Conservation (phyloP, 768 basidiomycete genomes). For the Megacollybia marginata region DNA sequence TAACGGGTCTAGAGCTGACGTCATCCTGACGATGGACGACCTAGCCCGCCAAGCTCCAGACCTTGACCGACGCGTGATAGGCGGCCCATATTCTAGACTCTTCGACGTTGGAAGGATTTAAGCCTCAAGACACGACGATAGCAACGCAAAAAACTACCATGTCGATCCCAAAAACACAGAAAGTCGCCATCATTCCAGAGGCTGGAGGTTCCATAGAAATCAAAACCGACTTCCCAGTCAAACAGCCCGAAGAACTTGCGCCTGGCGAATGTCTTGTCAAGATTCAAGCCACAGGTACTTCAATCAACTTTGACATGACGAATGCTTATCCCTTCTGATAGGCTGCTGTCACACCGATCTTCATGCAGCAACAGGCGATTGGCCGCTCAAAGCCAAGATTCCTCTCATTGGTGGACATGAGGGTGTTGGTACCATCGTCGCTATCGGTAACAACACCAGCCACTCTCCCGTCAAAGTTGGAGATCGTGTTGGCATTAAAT, state of each 20-base stretch:
- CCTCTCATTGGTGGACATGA: constrained; percentile 82
- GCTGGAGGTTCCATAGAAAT: constrained; percentile 28
- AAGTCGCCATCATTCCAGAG: constrained; percentile 32
- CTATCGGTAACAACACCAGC: constrained; percentile 61
- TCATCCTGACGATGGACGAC: no score
- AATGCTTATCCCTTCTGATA: neutral
- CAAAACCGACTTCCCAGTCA: constrained; percentile 47
- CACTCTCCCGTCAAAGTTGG: constrained; percentile 62
- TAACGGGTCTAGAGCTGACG: no score
- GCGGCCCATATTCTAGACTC: no score
- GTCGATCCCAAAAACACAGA: constrained; percentile 32
- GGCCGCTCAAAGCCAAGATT: constrained; percentile 62
- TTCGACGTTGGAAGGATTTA: no score
- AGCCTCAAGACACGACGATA: no score
- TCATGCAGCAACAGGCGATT: constrained; percentile 69
- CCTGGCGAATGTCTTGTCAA: constrained; percentile 74
- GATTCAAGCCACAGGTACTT: constrained; percentile 61
- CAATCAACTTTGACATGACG: constrained; percentile 15
- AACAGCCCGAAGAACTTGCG: constrained; percentile 42
- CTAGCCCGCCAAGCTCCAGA: no score
- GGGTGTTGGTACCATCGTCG: constrained; percentile 76
- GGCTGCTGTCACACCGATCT: constrained; percentile 76
- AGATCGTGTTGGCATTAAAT: constrained; percentile 80
- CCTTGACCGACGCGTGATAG: no score
- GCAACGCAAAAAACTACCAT: no score